These are phyloP conservation scores for Chalara sp. DNA, from an alignment of 2,329 filamentous ascomycete species.

Conservation along the genomic window DNA sequence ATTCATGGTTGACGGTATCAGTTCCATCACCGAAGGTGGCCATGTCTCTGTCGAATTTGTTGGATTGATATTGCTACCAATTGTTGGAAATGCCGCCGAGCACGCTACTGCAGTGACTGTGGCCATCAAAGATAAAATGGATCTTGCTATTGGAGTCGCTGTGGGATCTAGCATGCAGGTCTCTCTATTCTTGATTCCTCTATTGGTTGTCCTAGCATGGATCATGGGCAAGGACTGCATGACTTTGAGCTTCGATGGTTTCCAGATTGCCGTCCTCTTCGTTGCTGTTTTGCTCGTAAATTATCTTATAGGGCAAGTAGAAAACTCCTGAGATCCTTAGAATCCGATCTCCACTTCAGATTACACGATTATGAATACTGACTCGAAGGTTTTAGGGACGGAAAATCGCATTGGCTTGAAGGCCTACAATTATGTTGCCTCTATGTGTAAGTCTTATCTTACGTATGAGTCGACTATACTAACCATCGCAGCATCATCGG, in stretches of 20 bases:
- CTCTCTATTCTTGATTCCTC: constrained; percentile 72
- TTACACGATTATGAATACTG: neutral
- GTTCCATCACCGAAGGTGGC: constrained; percentile 62
- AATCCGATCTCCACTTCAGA: constrained; percentile 56
- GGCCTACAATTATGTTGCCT: constrained; percentile 24
- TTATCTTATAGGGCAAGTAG: constrained; percentile 76
- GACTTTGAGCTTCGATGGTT: constrained; percentile 67
- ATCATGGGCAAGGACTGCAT: constrained; percentile 59
- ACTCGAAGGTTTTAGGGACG: neutral
- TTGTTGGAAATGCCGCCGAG: constrained; percentile 76
- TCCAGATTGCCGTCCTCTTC: constrained; percentile 82
- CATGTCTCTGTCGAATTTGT: constrained; percentile 75
- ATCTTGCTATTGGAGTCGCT: constrained; percentile 70
- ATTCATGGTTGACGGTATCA: constrained; percentile 71
- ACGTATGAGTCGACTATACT: neutral
- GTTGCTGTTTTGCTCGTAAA: constrained; percentile 80
- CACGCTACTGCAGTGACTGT: constrained; percentile 82
- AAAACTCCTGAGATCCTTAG: constrained; percentile 53
- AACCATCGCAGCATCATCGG: constrained; percentile 10
- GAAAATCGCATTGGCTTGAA: constrained; percentile 41
- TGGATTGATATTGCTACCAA: constrained; percentile 72
- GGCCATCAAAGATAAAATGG: constrained; percentile 67
- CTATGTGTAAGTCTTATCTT: constrained; percentile 19
- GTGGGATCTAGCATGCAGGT: constrained; percentile 82
- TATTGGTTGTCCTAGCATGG: constrained; percentile 77